Conservation (phyloP, 2,329 filamentous ascomycete genomes). For the Xylaria sp. region DNA sequence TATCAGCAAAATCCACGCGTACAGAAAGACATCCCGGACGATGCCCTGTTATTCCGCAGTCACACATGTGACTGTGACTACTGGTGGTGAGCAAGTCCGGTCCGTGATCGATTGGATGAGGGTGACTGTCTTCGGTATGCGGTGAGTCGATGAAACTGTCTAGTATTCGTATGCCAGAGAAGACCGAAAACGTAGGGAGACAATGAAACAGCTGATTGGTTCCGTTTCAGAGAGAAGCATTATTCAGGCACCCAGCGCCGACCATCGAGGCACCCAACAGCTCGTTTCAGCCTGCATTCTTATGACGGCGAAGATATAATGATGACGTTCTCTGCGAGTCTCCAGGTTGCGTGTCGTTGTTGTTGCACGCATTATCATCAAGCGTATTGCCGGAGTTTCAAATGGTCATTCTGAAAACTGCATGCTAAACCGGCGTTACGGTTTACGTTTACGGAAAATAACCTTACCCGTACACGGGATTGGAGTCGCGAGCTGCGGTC, state of each 20-base stretch:
- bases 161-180: neutral
- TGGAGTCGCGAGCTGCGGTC: neutral
- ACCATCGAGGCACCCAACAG: neutral
- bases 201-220: conserved; percentile 6
- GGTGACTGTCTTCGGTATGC: conserved; percentile 3
- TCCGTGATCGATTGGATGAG: neutral
- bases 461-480: too few species aligned
- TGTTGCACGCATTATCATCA: too few species aligned
- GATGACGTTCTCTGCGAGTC: neutral
- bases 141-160: conserved; percentile 8
- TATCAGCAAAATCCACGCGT: too few species aligned
- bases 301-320: neutral
- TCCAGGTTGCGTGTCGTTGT: too few species aligned
- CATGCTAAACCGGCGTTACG: neutral
- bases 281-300: conserved; percentile 2
- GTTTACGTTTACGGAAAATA: too few species aligned
- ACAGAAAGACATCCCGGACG: neutral
- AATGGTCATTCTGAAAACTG: neutral
- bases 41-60: neutral
- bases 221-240: neutral
- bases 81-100: neutral
- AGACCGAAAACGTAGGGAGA: neutral
- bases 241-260: neutral
- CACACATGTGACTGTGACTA: neutral
- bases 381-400: neutral